Conservation (phyloP, 257 asterid genomes). For the Thymus mandschuricus region DNA sequence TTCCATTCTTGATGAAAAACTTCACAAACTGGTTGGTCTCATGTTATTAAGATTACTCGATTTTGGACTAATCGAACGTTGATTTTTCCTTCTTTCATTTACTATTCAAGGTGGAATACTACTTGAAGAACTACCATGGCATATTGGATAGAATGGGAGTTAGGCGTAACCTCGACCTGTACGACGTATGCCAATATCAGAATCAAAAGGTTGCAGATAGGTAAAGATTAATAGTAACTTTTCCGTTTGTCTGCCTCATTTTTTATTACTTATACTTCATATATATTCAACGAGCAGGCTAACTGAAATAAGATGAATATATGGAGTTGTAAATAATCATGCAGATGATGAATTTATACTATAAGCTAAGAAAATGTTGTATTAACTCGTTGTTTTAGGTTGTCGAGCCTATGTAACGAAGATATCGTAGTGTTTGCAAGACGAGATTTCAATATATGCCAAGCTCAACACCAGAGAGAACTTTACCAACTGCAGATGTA, state of each 20-base stretch:
- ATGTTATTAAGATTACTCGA: too few species aligned
- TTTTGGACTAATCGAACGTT: background rate
- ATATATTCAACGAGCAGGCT: too few species aligned
- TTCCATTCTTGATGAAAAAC: conserved; percentile 28
- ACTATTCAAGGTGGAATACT: conserved; percentile 36
- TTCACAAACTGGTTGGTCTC: conserved; percentile 38
- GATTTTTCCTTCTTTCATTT: too few species aligned
- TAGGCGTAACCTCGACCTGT: conserved; percentile 37
- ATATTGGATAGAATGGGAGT: conserved; percentile 32
- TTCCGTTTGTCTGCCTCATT: too few species aligned
- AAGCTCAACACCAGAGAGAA: too few species aligned
- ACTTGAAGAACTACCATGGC: conserved; percentile 41
- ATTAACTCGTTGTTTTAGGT: conserved; percentile 31
- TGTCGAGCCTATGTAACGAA: conserved; percentile 22
- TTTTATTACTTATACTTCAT: too few species aligned
- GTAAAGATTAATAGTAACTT: too few species aligned
- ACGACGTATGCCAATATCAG: conserved; percentile 28
- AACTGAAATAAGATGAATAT: too few species aligned
- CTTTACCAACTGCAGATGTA: conserved; percentile 46
- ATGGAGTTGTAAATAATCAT: too few species aligned
- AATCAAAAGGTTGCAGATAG: conserved; percentile 34
- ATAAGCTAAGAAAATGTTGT: background rate
- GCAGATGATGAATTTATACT: too few species aligned
- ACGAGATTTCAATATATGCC: conserved; percentile 42
- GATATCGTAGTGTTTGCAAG: conserved; percentile 33